Evolutionary conservation across 768 basidiomycete genomes (phyloP).

Genomic region (Pholiota molesta): DNA sequence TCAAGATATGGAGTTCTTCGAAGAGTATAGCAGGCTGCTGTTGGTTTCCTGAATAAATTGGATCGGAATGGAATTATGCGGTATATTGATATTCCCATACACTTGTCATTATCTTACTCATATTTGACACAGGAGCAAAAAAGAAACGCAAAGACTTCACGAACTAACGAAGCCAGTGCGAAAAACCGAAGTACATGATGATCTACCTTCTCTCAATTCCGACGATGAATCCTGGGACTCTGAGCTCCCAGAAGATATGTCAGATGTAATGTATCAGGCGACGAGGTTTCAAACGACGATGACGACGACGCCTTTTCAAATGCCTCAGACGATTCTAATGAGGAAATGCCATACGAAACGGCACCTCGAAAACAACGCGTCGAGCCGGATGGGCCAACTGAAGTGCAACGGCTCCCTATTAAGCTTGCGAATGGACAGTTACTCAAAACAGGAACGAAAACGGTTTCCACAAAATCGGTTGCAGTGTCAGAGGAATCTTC

Average conservation of each 20-base stretch:
- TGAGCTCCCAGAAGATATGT: conserved; percentile 27
- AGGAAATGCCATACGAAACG: conserved; percentile 77
- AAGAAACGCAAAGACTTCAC: conserved; percentile 75
- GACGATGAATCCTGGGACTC: conserved; percentile 41
- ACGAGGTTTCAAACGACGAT: conserved; percentile 21
- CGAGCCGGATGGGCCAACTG: conserved; percentile 48
- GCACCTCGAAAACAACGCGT: conserved; percentile 53
- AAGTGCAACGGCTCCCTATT: conserved; percentile 75
- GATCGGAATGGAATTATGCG: conserved; percentile 82
- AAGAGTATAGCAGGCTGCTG: conserved; percentile 60
- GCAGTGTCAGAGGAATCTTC: conserved; percentile 29
- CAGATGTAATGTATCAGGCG: conserved; percentile 8
- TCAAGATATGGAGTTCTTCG: conserved; percentile 66
- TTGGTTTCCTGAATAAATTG: conserved; percentile 68
- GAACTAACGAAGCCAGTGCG: conserved; percentile 62
- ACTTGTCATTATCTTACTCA: background rate
- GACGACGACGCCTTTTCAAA: background rate
- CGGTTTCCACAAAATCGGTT: conserved; percentile 16
- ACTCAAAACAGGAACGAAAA: conserved; percentile 53
- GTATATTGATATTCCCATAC: conserved; percentile 41
- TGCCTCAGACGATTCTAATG: conserved; percentile 51
- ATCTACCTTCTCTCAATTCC: conserved; percentile 72
- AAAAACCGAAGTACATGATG: conserved; percentile 42
- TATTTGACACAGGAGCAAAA: conserved; percentile 68
- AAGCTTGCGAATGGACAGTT: conserved; percentile 84